These are phyloP conservation scores for Bruguiera parviflora DNA, from an alignment of 345 rosid species.

Conservation along the genomic window DNA sequence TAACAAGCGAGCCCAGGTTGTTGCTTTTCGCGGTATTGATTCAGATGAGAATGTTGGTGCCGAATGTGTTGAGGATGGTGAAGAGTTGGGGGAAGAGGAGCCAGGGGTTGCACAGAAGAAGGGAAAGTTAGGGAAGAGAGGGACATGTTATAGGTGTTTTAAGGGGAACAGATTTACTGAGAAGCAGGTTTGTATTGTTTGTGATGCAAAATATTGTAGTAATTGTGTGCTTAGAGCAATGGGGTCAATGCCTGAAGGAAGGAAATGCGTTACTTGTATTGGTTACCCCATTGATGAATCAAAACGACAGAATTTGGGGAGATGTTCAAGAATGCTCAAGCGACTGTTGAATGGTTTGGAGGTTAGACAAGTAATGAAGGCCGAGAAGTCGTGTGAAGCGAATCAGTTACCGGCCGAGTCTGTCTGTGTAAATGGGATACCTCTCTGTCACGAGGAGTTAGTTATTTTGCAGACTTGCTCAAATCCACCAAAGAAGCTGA, in stretches of 20 bases:
- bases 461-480: conserved; percentile 42
- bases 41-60: conserved; percentile 50
- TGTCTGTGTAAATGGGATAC: conserved; percentile 50
- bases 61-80: conserved; percentile 21
- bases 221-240: conserved; percentile 62
- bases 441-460: conserved; percentile 48
- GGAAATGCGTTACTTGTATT: conserved; percentile 63
- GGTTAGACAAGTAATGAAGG: conserved; percentile 57
- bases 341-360: conserved; percentile 47
- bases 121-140: conserved; percentile 21
- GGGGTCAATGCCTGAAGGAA: conserved; percentile 80
- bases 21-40: conserved; percentile 59
- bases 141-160: conserved; percentile 47
- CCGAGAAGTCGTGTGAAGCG: conserved; percentile 54
- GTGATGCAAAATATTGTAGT: conserved; percentile 54
- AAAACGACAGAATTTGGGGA: conserved; percentile 43
- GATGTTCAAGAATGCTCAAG: conserved; percentile 43
- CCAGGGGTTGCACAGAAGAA: background rate
- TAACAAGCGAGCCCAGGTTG: conserved; percentile 44
- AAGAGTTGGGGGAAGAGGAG: conserved; percentile 13
- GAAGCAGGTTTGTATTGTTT: conserved; percentile 54
- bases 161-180: conserved; percentile 42
- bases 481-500: conserved; percentile 41
- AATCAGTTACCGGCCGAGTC: conserved; percentile 69
- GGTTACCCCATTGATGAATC: conserved; percentile 52